A percentile compares a stretch with the other conserved stretches of the same genome.
Evolutionary conservation across 73 alveolate species (phyloP).

Genomic region (Durusdinium trenchii): DNA sequence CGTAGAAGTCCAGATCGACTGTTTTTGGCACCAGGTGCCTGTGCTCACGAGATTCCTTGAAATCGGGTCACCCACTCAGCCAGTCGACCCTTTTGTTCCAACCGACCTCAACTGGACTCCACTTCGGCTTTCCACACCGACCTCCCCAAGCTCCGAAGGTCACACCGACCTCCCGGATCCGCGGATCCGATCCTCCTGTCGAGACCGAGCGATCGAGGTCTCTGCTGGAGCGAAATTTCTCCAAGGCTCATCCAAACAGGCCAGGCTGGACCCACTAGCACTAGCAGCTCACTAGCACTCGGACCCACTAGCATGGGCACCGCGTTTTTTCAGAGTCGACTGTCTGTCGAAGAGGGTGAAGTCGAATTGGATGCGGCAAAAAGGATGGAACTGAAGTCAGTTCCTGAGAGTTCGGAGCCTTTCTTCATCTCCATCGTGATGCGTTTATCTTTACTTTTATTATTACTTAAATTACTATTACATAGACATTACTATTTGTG

Average conservation of each 20-base stretch:
- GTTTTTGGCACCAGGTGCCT: too few species aligned
- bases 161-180: neutral
- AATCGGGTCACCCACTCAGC: neutral
- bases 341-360: neutral
- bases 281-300: neutral
- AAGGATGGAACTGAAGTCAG: neutral
- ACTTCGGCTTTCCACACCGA: neutral
- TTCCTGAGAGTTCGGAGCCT: neutral
- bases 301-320: neutral
- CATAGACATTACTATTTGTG: too few species aligned
- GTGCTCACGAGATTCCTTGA: too few species aligned
- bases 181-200: neutral
- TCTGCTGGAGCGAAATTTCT: constrained; percentile 53
- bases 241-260: constrained; percentile 45
- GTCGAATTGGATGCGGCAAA: neutral
- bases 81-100: neutral
- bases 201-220: neutral
- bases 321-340: neutral
- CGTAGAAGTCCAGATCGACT: too few species aligned
- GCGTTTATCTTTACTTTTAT: too few species aligned
- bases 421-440: neutral
- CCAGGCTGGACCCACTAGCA: neutral
- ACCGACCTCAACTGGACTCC: neutral
- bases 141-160: neutral
- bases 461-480: too few species aligned